These are phyloP conservation scores for Pythium inflatum DNA, from an alignment of 352 stramenopile species.

Conservation along the genomic window DNA sequence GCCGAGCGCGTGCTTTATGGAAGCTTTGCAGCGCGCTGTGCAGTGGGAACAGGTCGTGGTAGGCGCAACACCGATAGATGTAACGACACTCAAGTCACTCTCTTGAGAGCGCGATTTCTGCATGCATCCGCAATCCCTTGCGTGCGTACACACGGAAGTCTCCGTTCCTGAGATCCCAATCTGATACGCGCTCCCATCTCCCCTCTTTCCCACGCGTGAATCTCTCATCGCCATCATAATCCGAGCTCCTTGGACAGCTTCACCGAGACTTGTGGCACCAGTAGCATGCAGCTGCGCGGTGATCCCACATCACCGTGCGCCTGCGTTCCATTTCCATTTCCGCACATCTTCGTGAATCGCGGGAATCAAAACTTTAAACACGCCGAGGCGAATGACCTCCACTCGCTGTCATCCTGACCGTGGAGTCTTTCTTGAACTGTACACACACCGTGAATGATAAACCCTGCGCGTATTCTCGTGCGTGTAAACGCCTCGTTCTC, in stretches of 20 bases:
- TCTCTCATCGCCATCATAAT: too few relatives aligned
- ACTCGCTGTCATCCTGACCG: background rate
- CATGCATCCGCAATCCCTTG: background rate
- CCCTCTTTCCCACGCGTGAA: background rate
- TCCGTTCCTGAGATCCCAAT: too few relatives aligned
- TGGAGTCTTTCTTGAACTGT: too few relatives aligned
- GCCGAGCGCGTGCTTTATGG: conserved; percentile 14
- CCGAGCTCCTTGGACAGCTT: too few relatives aligned
- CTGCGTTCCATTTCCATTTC: background rate
- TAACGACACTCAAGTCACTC: background rate
- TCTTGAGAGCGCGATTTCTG: background rate
- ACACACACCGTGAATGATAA: too few relatives aligned
- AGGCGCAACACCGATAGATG: conserved; percentile 1
- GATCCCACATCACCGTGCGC: background rate
- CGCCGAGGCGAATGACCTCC: too few relatives aligned
- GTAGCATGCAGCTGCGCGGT: background rate
- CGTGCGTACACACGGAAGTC: too few relatives aligned
- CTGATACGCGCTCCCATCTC: conserved; percentile 1
- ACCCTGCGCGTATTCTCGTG: too few relatives aligned
- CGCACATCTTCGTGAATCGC: background rate
- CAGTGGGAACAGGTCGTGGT: conserved; percentile 27
- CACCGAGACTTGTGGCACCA: conserved; percentile 2
- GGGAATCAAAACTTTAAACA: too few relatives aligned
- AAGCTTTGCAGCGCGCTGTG: conserved; percentile 18
- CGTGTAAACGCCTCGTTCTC: too few relatives aligned